A percentile compares a stretch with the other conserved stretches of the same genome.
These are phyloP conservation scores for Claviceps arundinis DNA, from an alignment of 2,329 filamentous ascomycete genomes.

Conservation along the genomic window DNA sequence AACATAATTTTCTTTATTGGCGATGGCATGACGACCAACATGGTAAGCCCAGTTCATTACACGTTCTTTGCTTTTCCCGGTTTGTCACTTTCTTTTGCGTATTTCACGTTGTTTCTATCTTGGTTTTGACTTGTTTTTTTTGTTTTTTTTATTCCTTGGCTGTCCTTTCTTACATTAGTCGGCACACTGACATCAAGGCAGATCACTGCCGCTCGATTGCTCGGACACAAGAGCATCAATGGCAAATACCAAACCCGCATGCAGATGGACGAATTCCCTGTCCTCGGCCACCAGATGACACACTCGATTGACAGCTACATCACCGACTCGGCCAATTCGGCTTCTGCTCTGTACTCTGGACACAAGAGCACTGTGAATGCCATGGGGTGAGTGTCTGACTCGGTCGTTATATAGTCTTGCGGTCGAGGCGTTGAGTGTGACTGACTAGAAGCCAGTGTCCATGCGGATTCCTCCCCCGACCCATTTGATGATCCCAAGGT, in stretches of 20 bases:
- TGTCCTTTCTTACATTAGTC: not conserved
- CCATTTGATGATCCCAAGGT: conserved; percentile 76
- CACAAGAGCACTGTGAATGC: conserved; percentile 78
- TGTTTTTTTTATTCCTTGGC: not conserved
- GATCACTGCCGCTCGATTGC: conserved; percentile 65
- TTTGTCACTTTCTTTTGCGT: not conserved
- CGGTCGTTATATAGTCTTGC: not conserved
- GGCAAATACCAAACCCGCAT: conserved; percentile 68
- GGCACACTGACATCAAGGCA: conserved; percentile 6
- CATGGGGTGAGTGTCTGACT: conserved; percentile 39
- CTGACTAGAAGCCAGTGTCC: conserved; percentile 33
- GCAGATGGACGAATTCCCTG: conserved; percentile 70
- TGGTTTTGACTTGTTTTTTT: not conserved
- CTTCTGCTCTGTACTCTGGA: conserved; percentile 67
- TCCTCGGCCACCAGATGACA: conserved; percentile 82
- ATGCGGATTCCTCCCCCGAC: conserved; percentile 61
- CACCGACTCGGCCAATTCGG: conserved; percentile 76
- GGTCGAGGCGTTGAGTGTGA: not conserved
- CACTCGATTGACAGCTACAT: conserved; percentile 78
- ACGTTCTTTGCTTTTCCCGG: not conserved
- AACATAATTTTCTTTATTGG: conserved; percentile 81
- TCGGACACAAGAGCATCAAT: conserved; percentile 73
- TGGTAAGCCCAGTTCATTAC: conserved; percentile 26
- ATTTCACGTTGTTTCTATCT: not conserved
- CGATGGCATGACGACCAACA: conserved; percentile 60